Evolutionary conservation across 106 monocot species (phyloP), one percentile per base, ranked within the genome.

Genomic region (Cymbidium sinense): DNA sequence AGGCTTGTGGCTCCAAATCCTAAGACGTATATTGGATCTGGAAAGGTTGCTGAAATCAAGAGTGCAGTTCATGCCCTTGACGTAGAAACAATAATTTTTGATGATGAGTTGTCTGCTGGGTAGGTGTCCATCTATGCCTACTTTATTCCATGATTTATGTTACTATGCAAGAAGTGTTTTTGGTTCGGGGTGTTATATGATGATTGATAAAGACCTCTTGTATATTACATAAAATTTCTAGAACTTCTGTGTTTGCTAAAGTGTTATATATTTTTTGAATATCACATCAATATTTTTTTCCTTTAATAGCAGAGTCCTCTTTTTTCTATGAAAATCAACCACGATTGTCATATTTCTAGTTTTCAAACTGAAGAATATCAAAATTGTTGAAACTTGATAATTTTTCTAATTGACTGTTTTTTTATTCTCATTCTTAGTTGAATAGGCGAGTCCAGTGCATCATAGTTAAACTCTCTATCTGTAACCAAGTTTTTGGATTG

Each of bases 21-120:
- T 75, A 94, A 90, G 79, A 94, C 94, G 61, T 98, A 98, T 70
- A 98, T 98, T 83, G 96, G 96, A 73, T 94, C 96, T 76, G 96
- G 96, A 64, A 98, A 98, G 83, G 94, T 90, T 81, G 78, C 94
- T 81, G 96, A 98, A 89, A 98, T 98, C 54, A 98, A 87, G 84
- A 92, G 79, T 83, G 89, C 96, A 76, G 76, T 98, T 50, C 91
- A 87, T 73, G 89, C 91, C 51, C 88, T 94, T 85, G 91, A 89
- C 84, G 89, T 94, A 47, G 91, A 98, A 82, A 92, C 94, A 81
- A 90, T 98, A 61, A 94, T 98, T 51, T 98, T 98, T 84, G 96
- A 98, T 85, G 94, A 94, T 87, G 96, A 98, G 62, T 77, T 98
- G 67, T 94, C 91, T 28, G 84, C 96, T 81, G 96, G 96, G 96